Evolutionary conservation across 352 stramenopile species (phyloP).

Genomic region (Albugo candida): DNA sequence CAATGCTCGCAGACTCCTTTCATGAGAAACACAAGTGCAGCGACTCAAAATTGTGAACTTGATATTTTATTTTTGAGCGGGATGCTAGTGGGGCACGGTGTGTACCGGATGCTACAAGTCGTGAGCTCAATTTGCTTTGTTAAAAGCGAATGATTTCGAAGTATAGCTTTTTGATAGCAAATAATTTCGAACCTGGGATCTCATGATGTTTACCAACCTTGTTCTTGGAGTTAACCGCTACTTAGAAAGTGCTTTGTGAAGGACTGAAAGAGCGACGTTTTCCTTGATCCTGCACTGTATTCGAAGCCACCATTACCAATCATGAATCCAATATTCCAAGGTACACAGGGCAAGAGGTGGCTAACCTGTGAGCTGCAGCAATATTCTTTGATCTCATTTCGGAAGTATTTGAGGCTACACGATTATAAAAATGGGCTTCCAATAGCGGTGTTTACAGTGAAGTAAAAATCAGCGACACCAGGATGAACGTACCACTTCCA

Average conservation of each 20-base stretch:
- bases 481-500: constrained; percentile 87
- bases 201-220: constrained; percentile 88
- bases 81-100: constrained; percentile 84
- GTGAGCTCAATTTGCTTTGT: constrained; percentile 82
- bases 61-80: constrained; percentile 85
- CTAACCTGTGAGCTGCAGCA: constrained; percentile 87
- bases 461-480: constrained; percentile 88
- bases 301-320: constrained; percentile 88
- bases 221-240: constrained; percentile 92
- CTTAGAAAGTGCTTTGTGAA: constrained; percentile 88
- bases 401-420: constrained; percentile 88
- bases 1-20: constrained; percentile 58
- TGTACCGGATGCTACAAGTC: constrained; percentile 78
- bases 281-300: constrained; percentile 86
- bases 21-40: constrained; percentile 39
- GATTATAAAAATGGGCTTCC: constrained; percentile 81
- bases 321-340: constrained; percentile 94
- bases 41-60: constrained; percentile 81
- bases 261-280: constrained; percentile 86
- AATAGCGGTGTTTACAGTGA: constrained; percentile 79
- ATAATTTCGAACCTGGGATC: too few relatives aligned
- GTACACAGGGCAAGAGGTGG: constrained; percentile 89
- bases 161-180: too few relatives aligned
- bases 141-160: constrained; percentile 85
- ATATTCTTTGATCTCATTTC: constrained; percentile 88